Evolutionary conservation across 768 basidiomycete genomes (phyloP).

Genomic region (Stropharia rugosoannulata): DNA sequence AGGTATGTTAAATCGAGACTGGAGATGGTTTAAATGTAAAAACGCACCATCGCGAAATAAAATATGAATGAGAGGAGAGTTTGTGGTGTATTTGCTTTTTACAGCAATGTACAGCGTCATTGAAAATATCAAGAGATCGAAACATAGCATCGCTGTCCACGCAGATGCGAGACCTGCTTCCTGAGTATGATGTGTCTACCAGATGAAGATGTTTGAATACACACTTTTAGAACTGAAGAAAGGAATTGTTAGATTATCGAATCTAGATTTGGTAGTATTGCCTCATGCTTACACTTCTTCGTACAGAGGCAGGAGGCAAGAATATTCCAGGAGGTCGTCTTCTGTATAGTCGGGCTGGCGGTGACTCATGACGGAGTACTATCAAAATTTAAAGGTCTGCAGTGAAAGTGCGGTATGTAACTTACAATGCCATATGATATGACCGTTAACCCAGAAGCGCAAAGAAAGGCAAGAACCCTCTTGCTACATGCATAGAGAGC

Average conservation of each 20-base stretch:
- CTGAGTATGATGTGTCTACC: not conserved
- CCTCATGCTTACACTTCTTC: slow-evolving; percentile 17
- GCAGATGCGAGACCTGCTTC: slow-evolving; percentile 30
- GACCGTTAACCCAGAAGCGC: slow-evolving; percentile 22
- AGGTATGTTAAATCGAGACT: not conserved
- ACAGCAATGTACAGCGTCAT: slow-evolving; percentile 40
- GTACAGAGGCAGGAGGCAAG: slow-evolving; percentile 23
- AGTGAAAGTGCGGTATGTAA: not conserved
- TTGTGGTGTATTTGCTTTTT: slow-evolving; percentile 15
- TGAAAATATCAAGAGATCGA: slow-evolving; percentile 39
- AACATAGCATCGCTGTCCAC: slow-evolving; percentile 39
- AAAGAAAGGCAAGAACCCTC: slow-evolving; percentile 24
- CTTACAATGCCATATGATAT: slow-evolving; percentile 27
- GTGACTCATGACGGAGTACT: slow-evolving; percentile 25
- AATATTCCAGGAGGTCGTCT: slow-evolving; percentile 10
- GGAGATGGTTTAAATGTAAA: not conserved
- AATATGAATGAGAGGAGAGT: slow-evolving; percentile 26
- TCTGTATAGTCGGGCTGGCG: slow-evolving; percentile 2
- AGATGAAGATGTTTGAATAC: not conserved
- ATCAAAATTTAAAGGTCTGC: not conserved
- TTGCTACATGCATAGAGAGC: slow-evolving; percentile 36
- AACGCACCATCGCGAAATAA: slow-evolving; percentile 43
- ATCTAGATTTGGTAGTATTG: not conserved
- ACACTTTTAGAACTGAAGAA: slow-evolving; percentile 5
- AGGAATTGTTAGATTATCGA: not conserved